Base-by-base conservation (phyloP, 1,139 yeast species). In the Candida smagusa region DNA sequence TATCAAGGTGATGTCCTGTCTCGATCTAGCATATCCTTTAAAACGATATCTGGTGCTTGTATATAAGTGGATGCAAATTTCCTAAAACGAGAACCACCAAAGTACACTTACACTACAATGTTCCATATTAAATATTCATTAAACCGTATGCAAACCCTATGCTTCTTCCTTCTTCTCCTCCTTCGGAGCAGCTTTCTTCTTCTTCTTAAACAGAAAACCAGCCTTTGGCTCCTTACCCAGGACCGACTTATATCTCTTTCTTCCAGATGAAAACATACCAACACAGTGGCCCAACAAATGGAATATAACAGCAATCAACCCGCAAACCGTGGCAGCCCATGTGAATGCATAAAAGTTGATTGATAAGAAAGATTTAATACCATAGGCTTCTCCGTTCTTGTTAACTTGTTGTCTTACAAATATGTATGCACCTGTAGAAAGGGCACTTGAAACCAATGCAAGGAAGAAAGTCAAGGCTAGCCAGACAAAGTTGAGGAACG, bases 211-310 rank as follows among this genome's bases (percentile, higher is more conserved):
- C 9, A 56, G 57, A 37, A 61, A 63, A 6, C 62, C 65, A 53
- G 60, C 56, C 39, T 53, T 58, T 9, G 47, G 30, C 9, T 39
- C 42, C 12, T 38, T 45, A 11, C 38, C 48, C 30, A 41, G 46
- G 8, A 52, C 54, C 3, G 53, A 42, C 49, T 63, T 61, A 44
- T 59, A 65, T 40, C 54, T 56, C 37, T 43, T 60, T 44, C 68
- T 61, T 16, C 62, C 61, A 3, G 65, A 56, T 27, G 63, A 58
- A 45, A 65, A 68, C 34, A 65, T 52, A 12, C 75, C 75, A 44
- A 69, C 65, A 44, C 74, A 69, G 47, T 69, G 74, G 19, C 76
- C 77, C 34, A 71, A 54, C 34, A 67, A 56, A 38, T 63, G 62
- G 47, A 69, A 54, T 7, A 65, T 33, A 7, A 60, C 48, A 28